phyloP scores from a whole-genome alignment of 768 basidiomycete genomes.

The Polyporus arcularius region DNA sequence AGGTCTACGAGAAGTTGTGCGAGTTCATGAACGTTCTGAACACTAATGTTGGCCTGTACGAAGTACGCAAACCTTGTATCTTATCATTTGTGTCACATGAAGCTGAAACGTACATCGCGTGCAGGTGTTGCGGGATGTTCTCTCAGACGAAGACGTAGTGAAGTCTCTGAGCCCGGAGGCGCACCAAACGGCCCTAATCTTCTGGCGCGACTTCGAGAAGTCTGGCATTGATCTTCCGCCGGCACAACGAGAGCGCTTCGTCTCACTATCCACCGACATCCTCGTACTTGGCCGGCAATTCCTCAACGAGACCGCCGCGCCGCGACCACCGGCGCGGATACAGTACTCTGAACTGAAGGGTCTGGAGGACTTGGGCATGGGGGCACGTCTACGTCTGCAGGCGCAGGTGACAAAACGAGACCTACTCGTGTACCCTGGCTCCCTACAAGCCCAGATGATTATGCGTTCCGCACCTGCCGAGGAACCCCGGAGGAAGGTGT shows the following conservation, averaged over 20 bases:
- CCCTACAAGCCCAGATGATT: constrained; percentile 91
- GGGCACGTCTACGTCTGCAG: constrained; percentile 69
- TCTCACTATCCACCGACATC: constrained; percentile 88
- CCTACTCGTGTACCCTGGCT: constrained; percentile 81
- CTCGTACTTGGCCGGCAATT: constrained; percentile 87
- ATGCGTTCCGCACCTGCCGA: constrained; percentile 86
- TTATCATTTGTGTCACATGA: background rate
- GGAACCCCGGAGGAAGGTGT: constrained; percentile 78
- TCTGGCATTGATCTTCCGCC: constrained; percentile 91
- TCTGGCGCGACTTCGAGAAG: constrained; percentile 96
- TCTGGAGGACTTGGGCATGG: constrained; percentile 76
- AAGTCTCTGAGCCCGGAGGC: constrained; percentile 72
- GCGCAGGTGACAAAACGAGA: constrained; percentile 76
- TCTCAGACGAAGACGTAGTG: constrained; percentile 68
- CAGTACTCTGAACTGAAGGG: constrained; percentile 70
- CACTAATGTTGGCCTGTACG: constrained; percentile 87
- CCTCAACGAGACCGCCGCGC: constrained; percentile 62
- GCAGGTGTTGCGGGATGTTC: constrained; percentile 70
- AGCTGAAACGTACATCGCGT: constrained; percentile 2
- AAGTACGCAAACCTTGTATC: constrained; percentile 52
- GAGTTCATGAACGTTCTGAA: constrained; percentile 98
- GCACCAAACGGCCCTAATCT: constrained; percentile 86
- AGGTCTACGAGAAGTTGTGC: constrained; percentile 88
- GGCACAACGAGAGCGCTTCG: constrained; percentile 75
- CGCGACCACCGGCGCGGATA: constrained; percentile 68